Conservation (phyloP, 2,329 filamentous ascomycete genomes). For the Bipolaris gigantea region DNA sequence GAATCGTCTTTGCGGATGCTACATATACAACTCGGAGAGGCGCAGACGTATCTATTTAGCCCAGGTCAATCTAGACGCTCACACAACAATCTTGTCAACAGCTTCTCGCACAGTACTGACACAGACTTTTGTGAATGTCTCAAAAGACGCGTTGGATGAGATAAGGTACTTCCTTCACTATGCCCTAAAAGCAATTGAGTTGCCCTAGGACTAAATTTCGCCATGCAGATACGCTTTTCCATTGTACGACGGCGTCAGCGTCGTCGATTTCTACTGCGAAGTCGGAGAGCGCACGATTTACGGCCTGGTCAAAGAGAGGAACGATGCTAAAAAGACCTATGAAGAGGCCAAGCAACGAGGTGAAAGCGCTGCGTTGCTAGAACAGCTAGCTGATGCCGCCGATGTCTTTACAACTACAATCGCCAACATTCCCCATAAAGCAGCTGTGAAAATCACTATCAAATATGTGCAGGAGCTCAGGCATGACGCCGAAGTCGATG, state of each 20-base stretch:
- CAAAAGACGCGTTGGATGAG: background rate
- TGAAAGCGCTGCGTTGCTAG: slow-evolving; percentile 5
- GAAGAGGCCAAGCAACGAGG: slow-evolving; percentile 2
- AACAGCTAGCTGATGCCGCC: slow-evolving; percentile 5
- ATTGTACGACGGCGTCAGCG: slow-evolving; percentile 7
- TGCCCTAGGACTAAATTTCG: background rate
- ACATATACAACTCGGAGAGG: background rate
- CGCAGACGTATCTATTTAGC: slow-evolving; percentile 3
- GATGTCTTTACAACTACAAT: slow-evolving; percentile 10
- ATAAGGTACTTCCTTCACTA: background rate
- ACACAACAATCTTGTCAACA: slow-evolving; percentile 3
- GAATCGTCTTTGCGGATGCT: slow-evolving; percentile 3
- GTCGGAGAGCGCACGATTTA: slow-evolving; percentile 6
- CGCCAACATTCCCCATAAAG: background rate
- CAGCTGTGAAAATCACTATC: background rate
- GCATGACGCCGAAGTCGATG: slow-evolving; percentile 10
- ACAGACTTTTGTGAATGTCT: slow-evolving; percentile 4
- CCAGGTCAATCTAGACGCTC: slow-evolving; percentile 3
- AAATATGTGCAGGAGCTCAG: slow-evolving; percentile 10
- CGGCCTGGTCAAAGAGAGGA: slow-evolving; percentile 9
- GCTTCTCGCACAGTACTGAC: slow-evolving; percentile 4
- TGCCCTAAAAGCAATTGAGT: too few relatives aligned
- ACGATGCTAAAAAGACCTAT: slow-evolving; percentile 7
- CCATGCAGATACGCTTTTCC: slow-evolving; percentile 6
- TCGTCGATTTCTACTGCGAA: slow-evolving; percentile 8